Conservation (phyloP, 108 stramenopile genomes). For the Nitzschia palea region DNA sequence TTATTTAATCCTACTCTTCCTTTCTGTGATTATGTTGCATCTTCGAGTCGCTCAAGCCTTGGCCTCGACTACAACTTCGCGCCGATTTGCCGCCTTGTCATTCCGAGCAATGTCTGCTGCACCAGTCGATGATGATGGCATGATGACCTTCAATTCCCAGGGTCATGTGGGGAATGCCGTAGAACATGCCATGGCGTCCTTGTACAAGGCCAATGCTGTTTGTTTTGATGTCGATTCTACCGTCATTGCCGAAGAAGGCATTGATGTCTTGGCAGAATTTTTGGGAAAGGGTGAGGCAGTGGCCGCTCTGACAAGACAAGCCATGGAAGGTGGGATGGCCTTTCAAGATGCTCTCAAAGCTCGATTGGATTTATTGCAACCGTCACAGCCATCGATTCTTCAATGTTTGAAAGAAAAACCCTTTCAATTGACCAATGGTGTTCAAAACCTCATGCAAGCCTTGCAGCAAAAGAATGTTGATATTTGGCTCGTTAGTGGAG, state of each 20-base stretch:
- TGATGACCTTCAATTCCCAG: too few species aligned
- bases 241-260: slow-evolving; percentile 95
- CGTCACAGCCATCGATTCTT: slow-evolving; percentile 61
- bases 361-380: slow-evolving; percentile 88
- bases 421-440: slow-evolving; percentile 74
- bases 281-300: slow-evolving; percentile 92
- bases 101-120: not conserved
- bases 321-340: slow-evolving; percentile 95
- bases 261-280: slow-evolving; percentile 96
- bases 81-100: not conserved
- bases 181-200: slow-evolving; percentile 54
- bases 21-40: not conserved
- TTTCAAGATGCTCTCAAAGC: slow-evolving; percentile 95
- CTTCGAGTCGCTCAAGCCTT: not conserved
- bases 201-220: slow-evolving; percentile 88
- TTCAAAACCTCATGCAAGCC: slow-evolving; percentile 66
- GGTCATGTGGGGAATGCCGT: slow-evolving; percentile 49
- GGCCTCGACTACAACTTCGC: not conserved
- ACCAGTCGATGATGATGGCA: not conserved
- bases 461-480: slow-evolving; percentile 74
- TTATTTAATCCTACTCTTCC: too few species aligned
- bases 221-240: slow-evolving; percentile 99
- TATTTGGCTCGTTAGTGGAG: slow-evolving; percentile 96
- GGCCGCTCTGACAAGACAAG: slow-evolving; percentile 86
- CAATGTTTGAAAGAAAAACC: slow-evolving; percentile 78